A percentile compares a stretch with the other conserved stretches of the same genome.
Evolutionary conservation across 306 rosid species (phyloP).

Genomic region (Pueraria montana): DNA sequence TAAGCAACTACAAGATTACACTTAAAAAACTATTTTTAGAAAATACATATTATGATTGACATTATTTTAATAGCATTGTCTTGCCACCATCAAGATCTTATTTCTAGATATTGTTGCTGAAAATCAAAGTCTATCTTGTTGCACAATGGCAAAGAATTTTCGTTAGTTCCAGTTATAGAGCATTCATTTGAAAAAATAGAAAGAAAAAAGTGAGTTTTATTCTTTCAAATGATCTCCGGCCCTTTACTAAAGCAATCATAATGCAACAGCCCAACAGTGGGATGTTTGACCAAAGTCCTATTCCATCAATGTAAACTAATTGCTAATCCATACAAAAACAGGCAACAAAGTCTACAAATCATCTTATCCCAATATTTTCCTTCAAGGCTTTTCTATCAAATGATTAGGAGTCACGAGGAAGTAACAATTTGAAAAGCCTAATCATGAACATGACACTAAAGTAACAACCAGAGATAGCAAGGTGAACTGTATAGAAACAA

Average conservation of each 20-base stretch:
- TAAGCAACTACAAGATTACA: conserved; percentile 13
- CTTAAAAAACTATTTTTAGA: background rate
- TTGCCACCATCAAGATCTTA: conserved; percentile 23
- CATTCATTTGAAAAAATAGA: background rate
- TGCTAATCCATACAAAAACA: conserved; percentile 3
- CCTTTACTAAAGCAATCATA: conserved; percentile 4
- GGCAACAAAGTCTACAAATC: background rate
- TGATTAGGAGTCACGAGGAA: background rate
- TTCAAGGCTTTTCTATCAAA: conserved; percentile 23
- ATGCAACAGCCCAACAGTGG: background rate
- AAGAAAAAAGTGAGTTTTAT: background rate
- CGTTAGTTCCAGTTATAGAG: conserved; percentile 18
- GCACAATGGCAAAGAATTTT: background rate
- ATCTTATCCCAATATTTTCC: conserved; percentile 27
- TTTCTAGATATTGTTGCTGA: conserved; percentile 12
- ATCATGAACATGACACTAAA: background rate
- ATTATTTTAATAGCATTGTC: conserved; percentile 31
- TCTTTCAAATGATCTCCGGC: background rate
- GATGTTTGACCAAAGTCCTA: conserved; percentile 20
- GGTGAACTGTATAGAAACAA: conserved; percentile 27
- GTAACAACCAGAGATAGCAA: conserved; percentile 5
- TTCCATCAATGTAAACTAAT: background rate
- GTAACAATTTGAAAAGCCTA: conserved; percentile 10
- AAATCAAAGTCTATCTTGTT: background rate
- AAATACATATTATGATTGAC: background rate